These are phyloP conservation scores for Gossypium australe DNA, from an alignment of 345 rosid species.

Conservation along the genomic window DNA sequence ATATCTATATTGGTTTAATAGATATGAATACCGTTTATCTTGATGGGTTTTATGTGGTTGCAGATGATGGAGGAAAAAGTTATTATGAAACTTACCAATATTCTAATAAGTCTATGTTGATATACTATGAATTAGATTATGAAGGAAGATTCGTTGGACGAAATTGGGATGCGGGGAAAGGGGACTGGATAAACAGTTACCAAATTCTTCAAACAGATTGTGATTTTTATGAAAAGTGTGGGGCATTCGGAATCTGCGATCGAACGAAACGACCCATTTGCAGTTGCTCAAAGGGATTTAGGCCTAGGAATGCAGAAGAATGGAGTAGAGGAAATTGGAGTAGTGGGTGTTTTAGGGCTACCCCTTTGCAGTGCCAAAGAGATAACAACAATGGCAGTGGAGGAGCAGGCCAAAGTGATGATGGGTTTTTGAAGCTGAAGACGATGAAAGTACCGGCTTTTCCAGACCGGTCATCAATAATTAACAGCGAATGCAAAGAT, in stretches of 20 bases:
- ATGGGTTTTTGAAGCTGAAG: background rate
- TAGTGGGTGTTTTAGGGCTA: no score
- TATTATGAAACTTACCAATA: slow-evolving; percentile 1
- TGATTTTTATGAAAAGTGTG: no score
- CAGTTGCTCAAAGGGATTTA: no score
- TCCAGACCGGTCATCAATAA: background rate
- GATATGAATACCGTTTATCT: slow-evolving; percentile 12
- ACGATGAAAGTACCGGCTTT: slow-evolving; percentile 43
- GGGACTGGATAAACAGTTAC: no score
- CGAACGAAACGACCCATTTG: no score
- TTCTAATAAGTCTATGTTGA: slow-evolving; percentile 7
- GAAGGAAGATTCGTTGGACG: slow-evolving; percentile 23
- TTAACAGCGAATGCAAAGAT: no score
- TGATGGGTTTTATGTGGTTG: background rate
- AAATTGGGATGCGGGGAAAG: slow-evolving; percentile 11
- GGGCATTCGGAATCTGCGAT: no score
- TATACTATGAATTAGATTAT: slow-evolving; percentile 10
- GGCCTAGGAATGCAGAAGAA: no score
- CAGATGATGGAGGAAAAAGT: slow-evolving; percentile 18
- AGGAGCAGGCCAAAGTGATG: slow-evolving; percentile 3
- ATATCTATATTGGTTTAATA: slow-evolving; percentile 32
- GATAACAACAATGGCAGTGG: no score
- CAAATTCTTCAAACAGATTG: no score
- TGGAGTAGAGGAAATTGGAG: no score
- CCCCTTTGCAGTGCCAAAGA: slow-evolving; percentile 18